Percentiles rank a stretch among this genome's conserved stretches.
phyloP scores from a whole-genome alignment of 768 basidiomycete species.

The Tylopilus rubrobrunneus region DNA sequence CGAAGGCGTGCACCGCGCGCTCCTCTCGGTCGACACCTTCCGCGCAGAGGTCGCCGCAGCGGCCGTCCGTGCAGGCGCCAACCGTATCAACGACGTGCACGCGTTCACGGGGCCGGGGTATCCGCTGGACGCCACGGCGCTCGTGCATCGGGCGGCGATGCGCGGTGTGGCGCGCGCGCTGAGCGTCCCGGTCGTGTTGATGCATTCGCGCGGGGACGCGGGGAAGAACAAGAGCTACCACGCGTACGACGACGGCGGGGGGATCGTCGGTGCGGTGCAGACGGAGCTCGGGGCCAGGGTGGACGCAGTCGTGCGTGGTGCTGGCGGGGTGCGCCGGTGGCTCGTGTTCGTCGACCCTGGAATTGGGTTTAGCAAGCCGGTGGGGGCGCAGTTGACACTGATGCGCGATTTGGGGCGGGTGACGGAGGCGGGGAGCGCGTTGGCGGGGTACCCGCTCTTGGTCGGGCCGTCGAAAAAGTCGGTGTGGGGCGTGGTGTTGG shows the following conservation, averaged over 20 bases:
- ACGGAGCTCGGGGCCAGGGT: conserved; percentile 71
- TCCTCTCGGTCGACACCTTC: conserved; percentile 30
- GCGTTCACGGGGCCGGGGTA: conserved; percentile 68
- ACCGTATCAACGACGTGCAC: conserved; percentile 91
- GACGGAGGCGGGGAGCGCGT: too few relatives aligned
- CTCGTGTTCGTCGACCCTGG: too few relatives aligned
- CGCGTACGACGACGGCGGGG: conserved; percentile 39
- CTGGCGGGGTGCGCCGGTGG: too few relatives aligned
- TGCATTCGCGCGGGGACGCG: conserved; percentile 92
- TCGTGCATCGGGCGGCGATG: conserved; percentile 53
- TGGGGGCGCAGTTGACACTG: too few relatives aligned
- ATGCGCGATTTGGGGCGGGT: too few relatives aligned
- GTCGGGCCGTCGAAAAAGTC: too few relatives aligned
- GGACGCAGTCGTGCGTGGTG: conserved; percentile 59
- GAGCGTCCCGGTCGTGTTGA: conserved; percentile 79
- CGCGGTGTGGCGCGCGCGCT: conserved; percentile 57
- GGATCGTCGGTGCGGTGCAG: conserved; percentile 63
- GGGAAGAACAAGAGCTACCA: conserved; percentile 66
- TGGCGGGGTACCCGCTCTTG: too few relatives aligned
- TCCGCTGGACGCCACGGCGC: conserved; percentile 26
- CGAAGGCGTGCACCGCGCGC: conserved; percentile 4
- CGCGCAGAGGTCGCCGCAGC: conserved; percentile 17
- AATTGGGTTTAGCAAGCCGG: too few relatives aligned
- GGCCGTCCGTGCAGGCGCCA: conserved; percentile 68
- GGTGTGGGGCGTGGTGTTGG: too few relatives aligned